Evolutionary conservation across 129 eudicot species (phyloP).

Genomic region (Heracleum sosnowskyi): DNA sequence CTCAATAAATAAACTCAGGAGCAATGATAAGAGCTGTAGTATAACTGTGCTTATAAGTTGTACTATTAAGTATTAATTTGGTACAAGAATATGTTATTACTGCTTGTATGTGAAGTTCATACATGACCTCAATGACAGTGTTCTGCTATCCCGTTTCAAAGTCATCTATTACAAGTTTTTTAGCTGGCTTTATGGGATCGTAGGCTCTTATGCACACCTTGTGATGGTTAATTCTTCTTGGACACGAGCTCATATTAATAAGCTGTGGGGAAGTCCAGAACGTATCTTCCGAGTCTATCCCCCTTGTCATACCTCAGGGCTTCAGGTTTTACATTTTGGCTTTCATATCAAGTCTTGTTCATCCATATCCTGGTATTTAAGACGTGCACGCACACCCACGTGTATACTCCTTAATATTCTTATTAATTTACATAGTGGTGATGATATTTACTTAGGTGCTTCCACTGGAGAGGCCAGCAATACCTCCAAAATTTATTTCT

Average conservation of each 20-base stretch:
- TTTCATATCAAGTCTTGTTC: background rate
- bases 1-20: no score
- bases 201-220: slow-evolving; percentile 85
- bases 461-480: slow-evolving; percentile 62
- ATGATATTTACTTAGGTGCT: slow-evolving; percentile 44
- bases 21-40: no score
- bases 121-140: slow-evolving; percentile 33
- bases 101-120: slow-evolving; percentile 15
- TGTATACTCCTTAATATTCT: background rate
- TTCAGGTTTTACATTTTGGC: slow-evolving; percentile 47
- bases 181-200: slow-evolving; percentile 89
- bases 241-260: slow-evolving; percentile 75
- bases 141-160: slow-evolving; percentile 62
- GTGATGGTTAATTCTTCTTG: slow-evolving; percentile 97
- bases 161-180: slow-evolving; percentile 65
- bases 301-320: slow-evolving; percentile 91
- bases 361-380: background rate
- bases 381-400: background rate
- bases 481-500: slow-evolving; percentile 52
- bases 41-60: background rate
- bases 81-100: background rate
- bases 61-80: background rate
- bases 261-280: slow-evolving; percentile 76
- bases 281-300: slow-evolving; percentile 78
- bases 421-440: background rate